Percentiles rank a stretch among this genome's conserved stretches.
Conservation (phyloP, 805 yeast genomes). For the Myxozyma neotropica region DNA sequence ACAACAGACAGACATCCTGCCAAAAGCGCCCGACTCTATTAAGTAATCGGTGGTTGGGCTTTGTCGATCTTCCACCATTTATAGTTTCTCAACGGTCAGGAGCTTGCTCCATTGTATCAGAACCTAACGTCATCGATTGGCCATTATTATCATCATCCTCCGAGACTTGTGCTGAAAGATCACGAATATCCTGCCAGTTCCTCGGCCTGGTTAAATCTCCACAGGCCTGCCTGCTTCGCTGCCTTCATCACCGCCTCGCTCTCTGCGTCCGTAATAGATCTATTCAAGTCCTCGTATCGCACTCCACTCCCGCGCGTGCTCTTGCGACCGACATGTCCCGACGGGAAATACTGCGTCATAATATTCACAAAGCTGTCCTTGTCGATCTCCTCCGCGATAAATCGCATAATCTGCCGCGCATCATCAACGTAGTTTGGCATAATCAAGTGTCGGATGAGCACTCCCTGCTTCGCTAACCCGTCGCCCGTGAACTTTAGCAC, state of each 20-base stretch:
- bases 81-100: too few species aligned
- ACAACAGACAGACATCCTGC: too few species aligned
- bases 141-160: neutral
- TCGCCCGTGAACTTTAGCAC: constrained; percentile 33
- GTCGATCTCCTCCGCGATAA: constrained; percentile 32
- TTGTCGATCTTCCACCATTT: too few species aligned
- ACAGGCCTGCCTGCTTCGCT: constrained; percentile 29
- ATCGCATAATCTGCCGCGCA: constrained; percentile 23
- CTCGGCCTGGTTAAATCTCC: constrained; percentile 34
- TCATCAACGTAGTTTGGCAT: constrained; percentile 33
- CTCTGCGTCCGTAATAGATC: constrained; percentile 30
- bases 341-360: constrained; percentile 34
- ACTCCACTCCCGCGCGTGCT: constrained; percentile 26
- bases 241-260: constrained; percentile 23
- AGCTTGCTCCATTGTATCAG: too few species aligned
- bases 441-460: constrained; percentile 32
- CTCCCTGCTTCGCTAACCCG: constrained; percentile 34
- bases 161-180: neutral
- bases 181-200: constrained; percentile 14
- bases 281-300: constrained; percentile 29
- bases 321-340: constrained; percentile 34
- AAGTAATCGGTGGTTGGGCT: too few species aligned
- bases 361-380: constrained; percentile 32
- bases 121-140: neutral
- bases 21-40: too few species aligned